phyloP scores from a whole-genome alignment of 441 rosid species.

The Pelargonium citronellum region DNA sequence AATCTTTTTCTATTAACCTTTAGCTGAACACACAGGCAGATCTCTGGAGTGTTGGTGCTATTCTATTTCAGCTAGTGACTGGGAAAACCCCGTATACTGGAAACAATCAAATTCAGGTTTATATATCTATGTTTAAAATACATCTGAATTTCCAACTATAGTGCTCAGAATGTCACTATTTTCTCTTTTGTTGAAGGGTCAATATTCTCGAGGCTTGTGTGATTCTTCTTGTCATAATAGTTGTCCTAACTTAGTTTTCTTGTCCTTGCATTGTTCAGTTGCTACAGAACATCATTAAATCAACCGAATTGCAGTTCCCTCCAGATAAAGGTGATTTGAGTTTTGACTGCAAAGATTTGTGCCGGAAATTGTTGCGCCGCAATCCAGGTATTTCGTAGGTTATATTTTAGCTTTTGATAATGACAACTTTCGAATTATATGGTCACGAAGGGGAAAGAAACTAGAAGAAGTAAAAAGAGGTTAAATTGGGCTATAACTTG shows the following conservation, averaged over 20 bases:
- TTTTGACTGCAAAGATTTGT: constrained; percentile 69
- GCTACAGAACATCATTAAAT: constrained; percentile 79
- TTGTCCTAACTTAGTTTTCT: constrained; percentile 19
- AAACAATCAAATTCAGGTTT: constrained; percentile 80
- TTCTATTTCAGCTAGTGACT: constrained; percentile 85
- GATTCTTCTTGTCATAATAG: constrained; percentile 15
- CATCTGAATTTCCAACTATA: constrained; percentile 2
- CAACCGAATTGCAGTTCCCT: constrained; percentile 76
- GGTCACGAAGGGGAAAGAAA: constrained; percentile 9
- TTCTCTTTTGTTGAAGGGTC: neutral
- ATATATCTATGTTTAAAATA: constrained; percentile 10
- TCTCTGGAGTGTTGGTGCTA: constrained; percentile 99
- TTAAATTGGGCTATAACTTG: neutral
- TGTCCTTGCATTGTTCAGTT: constrained; percentile 43
- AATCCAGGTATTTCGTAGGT: constrained; percentile 63
- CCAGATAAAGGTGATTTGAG: constrained; percentile 48
- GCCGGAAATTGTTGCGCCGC: constrained; percentile 82
- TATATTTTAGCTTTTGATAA: constrained; percentile 1
- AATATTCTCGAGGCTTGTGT: constrained; percentile 1
- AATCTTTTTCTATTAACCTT: constrained; percentile 30
- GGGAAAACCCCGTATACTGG: constrained; percentile 96
- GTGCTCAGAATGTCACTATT: neutral
- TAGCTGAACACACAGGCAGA: constrained; percentile 75
- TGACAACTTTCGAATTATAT: constrained; percentile 12
- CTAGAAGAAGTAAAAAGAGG: neutral